Conservation (phyloP, 2,329 filamentous ascomycete species). For the Fusarium chlamydosporum region DNA sequence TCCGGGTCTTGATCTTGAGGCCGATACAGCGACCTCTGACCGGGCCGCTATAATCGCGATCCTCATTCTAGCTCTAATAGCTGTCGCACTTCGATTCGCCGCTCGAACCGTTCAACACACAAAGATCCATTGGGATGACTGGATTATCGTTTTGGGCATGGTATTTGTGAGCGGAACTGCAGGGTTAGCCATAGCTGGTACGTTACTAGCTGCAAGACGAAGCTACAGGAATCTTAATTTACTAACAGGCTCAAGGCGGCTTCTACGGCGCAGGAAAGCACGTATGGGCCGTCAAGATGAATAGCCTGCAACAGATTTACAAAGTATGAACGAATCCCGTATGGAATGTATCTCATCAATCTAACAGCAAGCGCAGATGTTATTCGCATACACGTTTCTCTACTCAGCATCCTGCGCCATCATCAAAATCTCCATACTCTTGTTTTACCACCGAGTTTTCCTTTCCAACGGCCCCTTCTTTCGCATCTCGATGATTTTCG, state of each 20-base stretch:
- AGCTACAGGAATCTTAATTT: no score
- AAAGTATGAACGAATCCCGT: conserved; percentile 4
- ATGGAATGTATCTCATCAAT: no score
- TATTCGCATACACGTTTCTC: conserved; percentile 22
- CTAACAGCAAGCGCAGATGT: conserved; percentile 3
- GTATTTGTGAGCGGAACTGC: conserved; percentile 23
- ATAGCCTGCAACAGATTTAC: conserved; percentile 9
- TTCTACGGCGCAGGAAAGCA: conserved; percentile 22
- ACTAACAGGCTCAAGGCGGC: conserved; percentile 4
- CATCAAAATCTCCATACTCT: conserved; percentile 33
- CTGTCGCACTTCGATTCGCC: conserved; percentile 12
- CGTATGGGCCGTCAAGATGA: conserved; percentile 21
- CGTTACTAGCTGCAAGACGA: background rate
- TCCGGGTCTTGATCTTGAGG: background rate
- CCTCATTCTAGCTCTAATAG: conserved; percentile 3
- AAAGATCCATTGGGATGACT: conserved; percentile 23
- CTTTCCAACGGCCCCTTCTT: background rate
- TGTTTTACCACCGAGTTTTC: conserved; percentile 35
- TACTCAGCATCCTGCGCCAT: conserved; percentile 12
- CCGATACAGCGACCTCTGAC: conserved; percentile 14
- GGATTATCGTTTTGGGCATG: conserved; percentile 17
- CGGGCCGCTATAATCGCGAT: conserved; percentile 10
- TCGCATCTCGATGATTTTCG: conserved; percentile 1
- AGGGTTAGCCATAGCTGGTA: conserved; percentile 16
- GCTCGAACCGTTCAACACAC: conserved; percentile 10